Conservation (phyloP, 2,329 filamentous ascomycete species). For the Alternaria rosae region DNA sequence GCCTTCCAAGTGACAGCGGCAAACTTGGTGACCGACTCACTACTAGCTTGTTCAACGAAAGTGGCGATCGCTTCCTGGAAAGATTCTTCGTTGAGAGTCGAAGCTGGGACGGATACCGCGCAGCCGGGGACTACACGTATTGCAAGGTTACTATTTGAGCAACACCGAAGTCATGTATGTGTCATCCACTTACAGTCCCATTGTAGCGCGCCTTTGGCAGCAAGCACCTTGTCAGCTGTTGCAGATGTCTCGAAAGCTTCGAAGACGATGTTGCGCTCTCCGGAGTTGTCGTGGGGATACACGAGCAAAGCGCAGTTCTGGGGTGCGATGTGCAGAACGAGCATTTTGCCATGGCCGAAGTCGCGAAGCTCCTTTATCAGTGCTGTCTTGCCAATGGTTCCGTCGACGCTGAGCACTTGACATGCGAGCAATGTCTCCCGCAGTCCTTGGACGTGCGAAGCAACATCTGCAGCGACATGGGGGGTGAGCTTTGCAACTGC, state of each 20-base stretch:
- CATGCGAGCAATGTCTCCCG: constrained; percentile 23
- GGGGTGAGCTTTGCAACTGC: constrained; percentile 29
- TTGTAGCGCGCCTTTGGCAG: constrained; percentile 59
- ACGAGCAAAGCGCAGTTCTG: constrained; percentile 61
- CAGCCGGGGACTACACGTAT: constrained; percentile 57
- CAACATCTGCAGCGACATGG: constrained; percentile 15
- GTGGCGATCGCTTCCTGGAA: constrained; percentile 60
- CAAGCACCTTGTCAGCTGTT: constrained; percentile 60
- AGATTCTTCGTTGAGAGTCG: constrained; percentile 45
- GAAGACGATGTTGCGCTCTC: constrained; percentile 52
- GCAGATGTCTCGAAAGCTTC: constrained; percentile 70
- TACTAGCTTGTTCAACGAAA: constrained; percentile 65
- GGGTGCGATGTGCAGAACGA: constrained; percentile 56
- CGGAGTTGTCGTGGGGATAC: constrained; percentile 28
- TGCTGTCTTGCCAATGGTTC: constrained; percentile 31
- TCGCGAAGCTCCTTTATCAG: constrained; percentile 28
- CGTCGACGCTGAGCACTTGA: constrained; percentile 31
- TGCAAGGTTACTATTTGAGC: not conserved
- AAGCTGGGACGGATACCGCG: constrained; percentile 57
- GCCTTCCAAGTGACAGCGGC: constrained; percentile 63
- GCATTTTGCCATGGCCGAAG: constrained; percentile 27
- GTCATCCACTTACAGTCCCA: constrained; percentile 56
- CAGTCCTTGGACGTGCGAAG: constrained; percentile 20
- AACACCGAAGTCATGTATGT: not conserved
- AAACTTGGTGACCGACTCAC: constrained; percentile 62